These are phyloP conservation scores for Syncephalastrum monosporum DNA, from an alignment of 371 early-diverging fungal genomes.

Conservation along the genomic window DNA sequence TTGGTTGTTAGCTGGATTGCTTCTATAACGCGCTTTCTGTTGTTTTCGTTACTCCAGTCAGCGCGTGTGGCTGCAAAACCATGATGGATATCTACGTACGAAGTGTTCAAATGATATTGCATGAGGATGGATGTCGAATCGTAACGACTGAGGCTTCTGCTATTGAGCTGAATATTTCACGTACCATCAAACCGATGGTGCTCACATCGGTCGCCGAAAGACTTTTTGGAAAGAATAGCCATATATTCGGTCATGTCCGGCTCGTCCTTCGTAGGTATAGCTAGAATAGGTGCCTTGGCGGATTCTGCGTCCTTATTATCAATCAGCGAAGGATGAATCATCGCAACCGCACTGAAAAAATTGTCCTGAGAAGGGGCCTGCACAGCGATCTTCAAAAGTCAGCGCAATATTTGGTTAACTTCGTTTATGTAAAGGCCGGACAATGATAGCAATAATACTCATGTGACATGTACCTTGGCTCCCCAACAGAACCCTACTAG, in stretches of 20 bases:
- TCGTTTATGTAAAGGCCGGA: too few relatives aligned
- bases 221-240: slow-evolving; percentile 47
- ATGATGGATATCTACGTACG: slow-evolving; percentile 57
- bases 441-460: too few relatives aligned
- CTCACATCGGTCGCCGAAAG: slow-evolving; percentile 53
- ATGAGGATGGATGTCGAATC: too few relatives aligned
- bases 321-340: slow-evolving; percentile 65
- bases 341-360: slow-evolving; percentile 51
- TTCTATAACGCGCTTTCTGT: slow-evolving; percentile 50
- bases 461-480: slow-evolving; percentile 30
- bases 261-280: slow-evolving; percentile 64
- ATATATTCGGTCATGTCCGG: slow-evolving; percentile 56
- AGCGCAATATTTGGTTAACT: not conserved
- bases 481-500: slow-evolving; percentile 74
- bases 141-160: too few relatives aligned
- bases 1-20: slow-evolving; percentile 48
- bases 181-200: slow-evolving; percentile 59
- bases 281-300: slow-evolving; percentile 58
- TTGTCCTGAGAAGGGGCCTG: slow-evolving; percentile 20
- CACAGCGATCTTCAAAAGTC: slow-evolving; percentile 28
- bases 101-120: not conserved
- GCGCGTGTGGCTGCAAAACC: slow-evolving; percentile 74
- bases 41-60: slow-evolving; percentile 51
- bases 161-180: not conserved
- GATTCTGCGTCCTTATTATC: slow-evolving; percentile 49